These are phyloP conservation scores for Phytopythium delawarense DNA, from an alignment of 352 stramenopile genomes.

Conservation along the genomic window DNA sequence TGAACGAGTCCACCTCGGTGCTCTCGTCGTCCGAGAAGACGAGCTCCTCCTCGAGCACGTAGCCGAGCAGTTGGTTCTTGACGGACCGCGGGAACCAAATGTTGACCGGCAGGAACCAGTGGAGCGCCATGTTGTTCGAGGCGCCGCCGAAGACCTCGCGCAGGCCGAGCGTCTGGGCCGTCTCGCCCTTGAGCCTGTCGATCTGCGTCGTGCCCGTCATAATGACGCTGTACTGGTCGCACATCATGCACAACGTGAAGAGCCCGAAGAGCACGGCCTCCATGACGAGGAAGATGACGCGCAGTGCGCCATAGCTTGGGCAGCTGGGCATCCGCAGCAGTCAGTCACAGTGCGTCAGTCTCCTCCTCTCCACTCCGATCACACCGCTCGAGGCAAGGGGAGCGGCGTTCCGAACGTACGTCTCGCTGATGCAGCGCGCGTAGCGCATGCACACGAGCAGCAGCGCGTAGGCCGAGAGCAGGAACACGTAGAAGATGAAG, in stretches of 20 bases:
- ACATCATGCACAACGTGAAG: conserved; percentile 99
- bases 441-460: conserved; percentile 91
- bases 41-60: conserved; percentile 77
- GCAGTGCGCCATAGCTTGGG: conserved; percentile 66
- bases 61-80: conserved; percentile 80
- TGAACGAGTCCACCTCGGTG: conserved; percentile 70
- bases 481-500: conserved; percentile 92
- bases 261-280: conserved; percentile 95
- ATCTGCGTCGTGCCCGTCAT: conserved; percentile 96
- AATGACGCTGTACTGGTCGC: conserved; percentile 97
- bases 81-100: conserved; percentile 86
- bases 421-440: conserved; percentile 80
- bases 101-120: conserved; percentile 83
- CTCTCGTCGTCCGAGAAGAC: conserved; percentile 61
- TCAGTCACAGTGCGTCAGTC: background rate
- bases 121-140: conserved; percentile 47
- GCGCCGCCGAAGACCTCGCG: conserved; percentile 80
- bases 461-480: conserved; percentile 93
- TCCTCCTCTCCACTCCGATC: background rate
- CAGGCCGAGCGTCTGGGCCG: conserved; percentile 63
- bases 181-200: conserved; percentile 94
- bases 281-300: conserved; percentile 83
- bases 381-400: background rate
- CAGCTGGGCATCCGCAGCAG: conserved; percentile 34
- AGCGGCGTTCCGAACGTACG: conserved; percentile 27